A percentile compares a stretch with the other conserved stretches of the same genome.
These are phyloP conservation scores for Chalciporus piperatus DNA, from an alignment of 768 basidiomycete genomes.

Conservation along the genomic window DNA sequence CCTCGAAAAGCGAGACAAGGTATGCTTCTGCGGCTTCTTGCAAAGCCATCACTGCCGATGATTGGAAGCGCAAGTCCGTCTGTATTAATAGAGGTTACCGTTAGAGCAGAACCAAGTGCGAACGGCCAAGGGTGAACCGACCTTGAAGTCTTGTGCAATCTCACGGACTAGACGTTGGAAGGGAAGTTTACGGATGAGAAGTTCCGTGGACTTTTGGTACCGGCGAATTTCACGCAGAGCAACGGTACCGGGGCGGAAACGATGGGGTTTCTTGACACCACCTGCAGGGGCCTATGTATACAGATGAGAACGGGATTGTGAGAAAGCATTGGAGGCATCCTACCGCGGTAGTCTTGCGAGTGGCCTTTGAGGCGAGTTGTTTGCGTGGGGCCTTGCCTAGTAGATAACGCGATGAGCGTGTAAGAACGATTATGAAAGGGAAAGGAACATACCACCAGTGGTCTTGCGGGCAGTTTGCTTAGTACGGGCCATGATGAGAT, in stretches of 20 bases:
- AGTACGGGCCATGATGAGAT: constrained; percentile 58
- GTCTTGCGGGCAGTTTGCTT: constrained; percentile 85
- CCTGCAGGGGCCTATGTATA: constrained; percentile 45
- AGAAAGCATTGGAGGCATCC: constrained; percentile 12
- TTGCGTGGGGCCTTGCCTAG: constrained; percentile 64
- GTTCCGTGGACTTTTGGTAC: constrained; percentile 62
- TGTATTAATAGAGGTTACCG: constrained; percentile 13
- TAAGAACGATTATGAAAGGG: neutral
- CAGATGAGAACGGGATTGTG: constrained; percentile 3
- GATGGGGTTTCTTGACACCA: constrained; percentile 81
- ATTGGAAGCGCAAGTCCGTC: constrained; percentile 79
- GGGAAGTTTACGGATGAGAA: constrained; percentile 62
- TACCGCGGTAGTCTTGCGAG: constrained; percentile 54
- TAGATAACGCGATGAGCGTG: neutral
- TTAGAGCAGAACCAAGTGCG: neutral
- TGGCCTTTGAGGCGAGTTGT: constrained; percentile 59
- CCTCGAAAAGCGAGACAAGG: constrained; percentile 71
- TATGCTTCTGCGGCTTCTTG: constrained; percentile 70
- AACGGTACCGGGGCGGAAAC: constrained; percentile 77
- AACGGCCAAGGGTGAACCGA: constrained; percentile 17
- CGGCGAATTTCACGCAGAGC: constrained; percentile 73
- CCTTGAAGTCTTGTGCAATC: constrained; percentile 82
- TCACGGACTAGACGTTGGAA: constrained; percentile 78
- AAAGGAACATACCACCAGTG: constrained; percentile 53
- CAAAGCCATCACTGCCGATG: constrained; percentile 64